phyloP scores from a whole-genome alignment of 176 grass and related monocot species.

The Tillandsia fasciculata region DNA sequence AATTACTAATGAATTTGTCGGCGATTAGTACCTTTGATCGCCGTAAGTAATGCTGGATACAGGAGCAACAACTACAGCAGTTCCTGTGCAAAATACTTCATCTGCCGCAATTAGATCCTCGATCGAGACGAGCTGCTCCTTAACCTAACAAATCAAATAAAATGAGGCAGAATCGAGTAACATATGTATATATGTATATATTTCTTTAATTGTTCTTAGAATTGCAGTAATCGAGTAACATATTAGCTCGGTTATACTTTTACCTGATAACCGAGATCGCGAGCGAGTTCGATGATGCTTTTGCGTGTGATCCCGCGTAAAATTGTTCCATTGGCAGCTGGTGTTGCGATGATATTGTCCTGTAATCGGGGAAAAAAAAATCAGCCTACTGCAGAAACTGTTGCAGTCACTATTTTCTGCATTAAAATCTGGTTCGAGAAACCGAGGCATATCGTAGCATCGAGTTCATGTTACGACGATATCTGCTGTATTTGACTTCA shows the following conservation, averaged over 20 bases:
- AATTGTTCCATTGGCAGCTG: constrained; percentile 61
- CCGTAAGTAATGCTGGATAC: constrained; percentile 50
- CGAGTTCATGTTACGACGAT: no score
- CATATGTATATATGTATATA: no score
- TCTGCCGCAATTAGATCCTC: constrained; percentile 57
- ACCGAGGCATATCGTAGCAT: no score
- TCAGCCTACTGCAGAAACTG: no score
- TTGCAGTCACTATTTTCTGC: no score
- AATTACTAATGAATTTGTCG: background rate
- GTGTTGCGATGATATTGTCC: constrained; percentile 50
- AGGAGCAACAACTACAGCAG: constrained; percentile 71
- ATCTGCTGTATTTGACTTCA: no score
- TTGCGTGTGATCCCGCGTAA: constrained; percentile 78
- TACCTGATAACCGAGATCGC: constrained; percentile 61
- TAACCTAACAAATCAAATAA: constrained; percentile 28
- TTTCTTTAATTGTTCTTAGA: no score
- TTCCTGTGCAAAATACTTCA: constrained; percentile 95
- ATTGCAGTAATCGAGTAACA: no score
- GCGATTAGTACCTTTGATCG: constrained; percentile 36
- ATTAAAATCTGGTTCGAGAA: no score
- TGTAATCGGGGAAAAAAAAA: constrained; percentile 2
- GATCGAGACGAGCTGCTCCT: constrained; percentile 61
- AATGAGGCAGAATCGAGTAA: background rate
- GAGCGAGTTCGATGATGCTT: constrained; percentile 82
- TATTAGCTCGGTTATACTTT: background rate